phyloP scores from a whole-genome alignment of 2,329 filamentous ascomycete species.

The Venturia nashicola region DNA sequence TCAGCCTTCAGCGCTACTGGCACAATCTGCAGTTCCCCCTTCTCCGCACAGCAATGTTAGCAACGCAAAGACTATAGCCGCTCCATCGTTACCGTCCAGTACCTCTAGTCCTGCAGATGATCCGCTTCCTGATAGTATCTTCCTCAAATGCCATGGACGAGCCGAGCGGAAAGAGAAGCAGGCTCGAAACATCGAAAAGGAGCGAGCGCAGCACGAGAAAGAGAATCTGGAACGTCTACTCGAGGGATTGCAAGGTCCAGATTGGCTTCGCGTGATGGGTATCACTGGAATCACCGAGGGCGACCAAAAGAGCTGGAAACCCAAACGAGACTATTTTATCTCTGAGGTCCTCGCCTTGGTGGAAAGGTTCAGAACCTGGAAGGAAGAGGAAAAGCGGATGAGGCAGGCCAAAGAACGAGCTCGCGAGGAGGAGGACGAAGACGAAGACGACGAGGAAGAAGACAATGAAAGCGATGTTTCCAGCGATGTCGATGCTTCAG shows the following conservation, averaged over 20 bases:
- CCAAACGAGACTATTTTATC: constrained; percentile 75
- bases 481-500: constrained; percentile 57
- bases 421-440: constrained; percentile 21
- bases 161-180: constrained; percentile 56
- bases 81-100: constrained; percentile 1
- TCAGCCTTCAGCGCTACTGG: constrained; percentile 9
- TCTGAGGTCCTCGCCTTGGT: constrained; percentile 69
- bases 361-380: constrained; percentile 81
- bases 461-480: constrained; percentile 31
- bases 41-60: constrained; percentile 1
- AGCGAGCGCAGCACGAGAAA: constrained; percentile 54
- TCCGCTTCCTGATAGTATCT: constrained; percentile 44
- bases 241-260: constrained; percentile 75
- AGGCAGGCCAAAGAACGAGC: constrained; percentile 36
- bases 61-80: constrained; percentile 4
- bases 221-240: constrained; percentile 54
- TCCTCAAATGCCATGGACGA: constrained; percentile 45
- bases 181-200: constrained; percentile 54
- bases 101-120: constrained; percentile 27
- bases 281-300: constrained; percentile 75
- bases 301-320: constrained; percentile 76
- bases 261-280: constrained; percentile 89
- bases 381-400: constrained; percentile 73
- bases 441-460: constrained; percentile 20
- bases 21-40: neutral